Conservation (phyloP, 306 rosid genomes). For the Elaeagnus macrophylla region DNA sequence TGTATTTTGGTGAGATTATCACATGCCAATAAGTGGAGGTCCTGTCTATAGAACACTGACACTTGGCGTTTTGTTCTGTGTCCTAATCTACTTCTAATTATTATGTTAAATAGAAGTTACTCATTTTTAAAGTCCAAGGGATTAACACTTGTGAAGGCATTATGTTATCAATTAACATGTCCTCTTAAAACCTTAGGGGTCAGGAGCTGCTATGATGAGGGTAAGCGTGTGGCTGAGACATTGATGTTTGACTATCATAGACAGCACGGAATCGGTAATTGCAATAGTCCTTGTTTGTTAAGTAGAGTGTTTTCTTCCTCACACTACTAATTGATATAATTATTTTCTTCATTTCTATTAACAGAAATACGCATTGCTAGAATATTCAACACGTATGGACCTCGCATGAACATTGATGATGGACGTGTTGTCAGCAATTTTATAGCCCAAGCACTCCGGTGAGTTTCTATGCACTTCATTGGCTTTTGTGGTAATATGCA, state of each 20-base stretch:
- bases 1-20: too few relatives aligned
- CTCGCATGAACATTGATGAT: constrained; percentile 97
- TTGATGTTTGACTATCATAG: constrained; percentile 98
- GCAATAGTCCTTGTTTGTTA: constrained; percentile 2
- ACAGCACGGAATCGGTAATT: constrained; percentile 82
- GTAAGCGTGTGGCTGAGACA: constrained; percentile 97
- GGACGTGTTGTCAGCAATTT: constrained; percentile 99
- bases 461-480: constrained; percentile 14
- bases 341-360: constrained; percentile 10
- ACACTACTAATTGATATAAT: neutral
- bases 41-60: too few relatives aligned
- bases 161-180: constrained; percentile 1
- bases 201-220: constrained; percentile 98
- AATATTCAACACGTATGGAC: constrained; percentile 96
- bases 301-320: constrained; percentile 2
- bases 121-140: too few relatives aligned
- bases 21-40: too few relatives aligned
- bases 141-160: constrained; percentile 6
- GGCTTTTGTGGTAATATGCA: neutral
- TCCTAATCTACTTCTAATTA: too few relatives aligned
- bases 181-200: constrained; percentile 47
- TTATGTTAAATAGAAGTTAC: too few relatives aligned
- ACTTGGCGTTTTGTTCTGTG: too few relatives aligned
- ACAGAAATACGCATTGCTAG: constrained; percentile 88
- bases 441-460: constrained; percentile 97